Percentiles rank a stretch among this genome's conserved stretches.
Evolutionary conservation across 2,329 filamentous ascomycete species (phyloP).

Genomic region (Bipolaris sorokiniana): DNA sequence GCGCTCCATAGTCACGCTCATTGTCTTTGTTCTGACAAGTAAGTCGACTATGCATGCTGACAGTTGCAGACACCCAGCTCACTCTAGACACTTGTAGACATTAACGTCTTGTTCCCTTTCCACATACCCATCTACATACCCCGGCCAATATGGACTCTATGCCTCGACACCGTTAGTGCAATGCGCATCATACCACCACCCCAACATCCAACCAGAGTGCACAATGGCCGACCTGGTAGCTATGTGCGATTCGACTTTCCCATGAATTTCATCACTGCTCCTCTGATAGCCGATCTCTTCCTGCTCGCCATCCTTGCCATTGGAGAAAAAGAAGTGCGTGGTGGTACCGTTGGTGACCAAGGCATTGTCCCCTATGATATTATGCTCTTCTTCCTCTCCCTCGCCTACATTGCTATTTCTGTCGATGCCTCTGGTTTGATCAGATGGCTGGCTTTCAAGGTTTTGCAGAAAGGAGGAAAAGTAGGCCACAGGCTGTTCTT

Average conservation of each 20-base stretch:
- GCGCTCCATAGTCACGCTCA: slow-evolving; percentile 72
- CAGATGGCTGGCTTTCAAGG: slow-evolving; percentile 72
- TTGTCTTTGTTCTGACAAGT: slow-evolving; percentile 75
- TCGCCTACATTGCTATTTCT: slow-evolving; percentile 78
- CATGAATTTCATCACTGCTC: slow-evolving; percentile 74
- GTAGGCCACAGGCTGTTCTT: slow-evolving; percentile 73
- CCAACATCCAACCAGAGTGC: slow-evolving; percentile 21
- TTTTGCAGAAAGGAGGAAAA: slow-evolving; percentile 69
- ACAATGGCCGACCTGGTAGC: slow-evolving; percentile 39
- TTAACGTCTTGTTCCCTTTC: slow-evolving; percentile 73
- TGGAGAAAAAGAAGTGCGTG: slow-evolving; percentile 69
- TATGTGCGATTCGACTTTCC: slow-evolving; percentile 65
- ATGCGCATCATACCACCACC: slow-evolving; percentile 62
- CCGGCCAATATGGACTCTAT: slow-evolving; percentile 53
- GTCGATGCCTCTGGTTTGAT: slow-evolving; percentile 78
- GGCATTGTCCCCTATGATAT: slow-evolving; percentile 74
- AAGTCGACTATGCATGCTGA: slow-evolving; percentile 47
- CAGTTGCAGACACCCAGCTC: not conserved
- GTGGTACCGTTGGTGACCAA: slow-evolving; percentile 69
- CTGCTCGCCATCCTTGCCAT: slow-evolving; percentile 73
- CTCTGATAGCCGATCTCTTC: slow-evolving; percentile 73
- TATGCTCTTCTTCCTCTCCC: slow-evolving; percentile 74
- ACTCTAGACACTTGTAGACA: slow-evolving; percentile 56
- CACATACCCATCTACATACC: slow-evolving; percentile 68
- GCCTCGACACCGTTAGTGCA: slow-evolving; percentile 53